A percentile compares a stretch with the other conserved stretches of the same genome.
These are phyloP conservation scores for Magnusiomyces tetraspermus DNA, from an alignment of 1,139 yeast genomes.

Conservation along the genomic window DNA sequence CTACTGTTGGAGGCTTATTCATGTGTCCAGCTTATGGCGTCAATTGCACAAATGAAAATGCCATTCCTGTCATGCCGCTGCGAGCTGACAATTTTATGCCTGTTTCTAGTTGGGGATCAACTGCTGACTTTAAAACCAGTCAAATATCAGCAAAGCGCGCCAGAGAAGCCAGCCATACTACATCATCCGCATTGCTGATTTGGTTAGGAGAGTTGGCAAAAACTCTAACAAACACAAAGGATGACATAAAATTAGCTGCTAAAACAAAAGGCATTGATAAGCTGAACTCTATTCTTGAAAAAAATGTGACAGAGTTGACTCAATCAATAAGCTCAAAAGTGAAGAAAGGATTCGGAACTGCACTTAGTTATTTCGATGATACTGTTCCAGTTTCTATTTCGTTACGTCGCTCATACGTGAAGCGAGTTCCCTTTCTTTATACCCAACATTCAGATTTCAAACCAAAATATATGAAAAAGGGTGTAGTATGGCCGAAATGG, in stretches of 20 bases:
- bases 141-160: slow-evolving; percentile 2
- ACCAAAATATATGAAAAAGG: slow-evolving; percentile 31
- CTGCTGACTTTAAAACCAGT: neutral
- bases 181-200: neutral
- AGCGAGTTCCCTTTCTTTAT: slow-evolving; percentile 50
- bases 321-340: neutral
- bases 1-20: slow-evolving; percentile 60
- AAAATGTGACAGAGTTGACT: slow-evolving; percentile 6
- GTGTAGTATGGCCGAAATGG: slow-evolving; percentile 36
- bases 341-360: neutral
- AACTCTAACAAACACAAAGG: neutral
- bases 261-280: neutral
- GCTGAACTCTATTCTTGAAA: slow-evolving; percentile 14
- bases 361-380: slow-evolving; percentile 6
- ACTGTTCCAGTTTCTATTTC: slow-evolving; percentile 15
- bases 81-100: slow-evolving; percentile 46
- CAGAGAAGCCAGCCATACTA: neutral
- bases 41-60: slow-evolving; percentile 26
- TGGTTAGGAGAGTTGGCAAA: neutral
- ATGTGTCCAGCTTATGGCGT: slow-evolving; percentile 38
- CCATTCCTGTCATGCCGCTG: slow-evolving; percentile 48
- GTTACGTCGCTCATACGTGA: slow-evolving; percentile 27
- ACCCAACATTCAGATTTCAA: slow-evolving; percentile 36
- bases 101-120: slow-evolving; percentile 31
- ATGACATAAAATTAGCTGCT: no score